Evolutionary conservation across 2,329 filamentous ascomycete species (phyloP).

Genomic region (Tolypocladium amazonense): DNA sequence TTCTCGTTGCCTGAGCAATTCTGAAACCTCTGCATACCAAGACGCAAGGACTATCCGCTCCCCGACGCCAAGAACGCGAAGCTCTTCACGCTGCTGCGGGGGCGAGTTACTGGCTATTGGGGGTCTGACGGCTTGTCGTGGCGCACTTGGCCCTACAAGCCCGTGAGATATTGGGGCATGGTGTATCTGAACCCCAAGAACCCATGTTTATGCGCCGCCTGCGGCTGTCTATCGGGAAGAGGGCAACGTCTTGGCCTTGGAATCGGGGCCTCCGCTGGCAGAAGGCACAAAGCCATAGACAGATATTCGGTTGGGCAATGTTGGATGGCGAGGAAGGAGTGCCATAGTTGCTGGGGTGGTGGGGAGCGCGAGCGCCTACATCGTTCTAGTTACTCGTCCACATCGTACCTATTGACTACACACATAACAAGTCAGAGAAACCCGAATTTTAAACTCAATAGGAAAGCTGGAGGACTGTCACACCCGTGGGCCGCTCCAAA

Average conservation of each 20-base stretch:
- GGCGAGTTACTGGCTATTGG: background rate
- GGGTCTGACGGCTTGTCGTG: background rate
- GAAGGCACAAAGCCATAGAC: background rate
- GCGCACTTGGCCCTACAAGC: background rate
- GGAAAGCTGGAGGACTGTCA: background rate
- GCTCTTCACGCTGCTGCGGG: background rate
- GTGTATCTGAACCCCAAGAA: background rate
- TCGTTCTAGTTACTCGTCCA: background rate
- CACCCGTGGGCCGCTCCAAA: background rate
- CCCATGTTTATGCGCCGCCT: background rate
- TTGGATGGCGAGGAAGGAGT: background rate
- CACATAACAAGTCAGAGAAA: background rate
- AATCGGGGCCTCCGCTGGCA: background rate
- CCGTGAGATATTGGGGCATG: background rate
- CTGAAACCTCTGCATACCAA: too few species aligned
- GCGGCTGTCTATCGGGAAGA: background rate
- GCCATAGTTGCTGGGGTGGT: background rate
- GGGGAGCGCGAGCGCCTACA: too few species aligned
- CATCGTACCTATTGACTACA: background rate
- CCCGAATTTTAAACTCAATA: background rate
- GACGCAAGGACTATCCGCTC: background rate
- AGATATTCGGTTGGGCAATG: background rate
- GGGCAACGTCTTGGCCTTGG: background rate
- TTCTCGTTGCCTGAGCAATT: too few species aligned
- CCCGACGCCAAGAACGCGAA: background rate